These are phyloP conservation scores for Xylaria bambusicola DNA, from an alignment of 495 filamentous ascomycete genomes.

Conservation along the genomic window DNA sequence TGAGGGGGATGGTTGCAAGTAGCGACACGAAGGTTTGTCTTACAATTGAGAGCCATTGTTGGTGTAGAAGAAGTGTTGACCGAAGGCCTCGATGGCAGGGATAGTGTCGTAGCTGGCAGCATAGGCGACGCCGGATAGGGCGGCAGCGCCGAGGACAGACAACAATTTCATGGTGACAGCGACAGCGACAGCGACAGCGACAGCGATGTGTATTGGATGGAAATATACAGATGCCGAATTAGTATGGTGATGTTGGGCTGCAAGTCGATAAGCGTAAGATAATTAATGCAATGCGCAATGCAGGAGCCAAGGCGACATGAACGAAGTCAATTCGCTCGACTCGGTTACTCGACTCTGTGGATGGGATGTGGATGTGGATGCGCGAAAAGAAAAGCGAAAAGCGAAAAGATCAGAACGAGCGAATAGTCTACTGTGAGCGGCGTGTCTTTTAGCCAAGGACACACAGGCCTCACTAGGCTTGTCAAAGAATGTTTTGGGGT, in stretches of 20 bases:
- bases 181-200: too few relatives aligned
- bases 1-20: neutral
- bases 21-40: conserved; percentile 9
- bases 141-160: conserved; percentile 29
- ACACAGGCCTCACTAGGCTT: too few relatives aligned
- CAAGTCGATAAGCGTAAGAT: neutral
- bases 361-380: too few relatives aligned
- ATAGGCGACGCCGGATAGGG: conserved; percentile 24
- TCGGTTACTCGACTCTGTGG: neutral
- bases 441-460: too few relatives aligned
- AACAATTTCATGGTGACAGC: conserved; percentile 29
- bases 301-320: neutral
- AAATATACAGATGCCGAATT: too few relatives aligned
- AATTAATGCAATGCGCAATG: neutral
- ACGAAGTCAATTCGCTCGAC: neutral
- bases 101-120: conserved; percentile 32
- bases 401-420: too few relatives aligned
- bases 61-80: conserved; percentile 38
- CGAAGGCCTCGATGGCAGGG: conserved; percentile 28
- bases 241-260: too few relatives aligned
- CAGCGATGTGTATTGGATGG: neutral
- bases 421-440: too few relatives aligned
- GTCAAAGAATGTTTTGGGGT: too few relatives aligned
- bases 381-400: conserved; percentile 4
- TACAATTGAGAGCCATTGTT: conserved; percentile 40